Evolutionary conservation across 1,284 basidiomycete genomes (phyloP), one percentile per base, ranked within the genome.

Genomic region (Sporisorium graminicola): DNA sequence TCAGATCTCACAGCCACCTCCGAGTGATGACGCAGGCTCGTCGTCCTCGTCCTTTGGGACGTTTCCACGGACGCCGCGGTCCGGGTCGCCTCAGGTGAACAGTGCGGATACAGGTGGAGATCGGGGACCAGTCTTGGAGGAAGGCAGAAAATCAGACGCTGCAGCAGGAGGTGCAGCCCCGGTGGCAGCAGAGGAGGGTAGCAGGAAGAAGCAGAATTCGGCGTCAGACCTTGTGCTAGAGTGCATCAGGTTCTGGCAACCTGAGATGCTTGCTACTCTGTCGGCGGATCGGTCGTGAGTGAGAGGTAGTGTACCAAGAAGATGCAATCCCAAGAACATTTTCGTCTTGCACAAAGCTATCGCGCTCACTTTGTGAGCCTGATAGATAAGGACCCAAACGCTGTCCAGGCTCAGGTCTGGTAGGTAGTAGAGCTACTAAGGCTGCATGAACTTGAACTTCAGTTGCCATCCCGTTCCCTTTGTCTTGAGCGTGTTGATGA

Each of bases 191-290:
- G 52, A 12, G 9, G 24, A 24, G 52, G 22, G n/a, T 24, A 40
- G 40, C n/a, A 59, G 26, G n/a, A 56, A 59, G 27, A 51, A 29
- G 42, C 22, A n/a, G 53, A 66, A 24, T 22, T 44, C 55, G 27
- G 61, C 53, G 18, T 70, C 61, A 33, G 67, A 70, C 42, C 20
- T 70, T 12, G 61, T 64, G 47, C 61, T 70, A 3, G 60, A 70
- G 31, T 64, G 67, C 43, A 64, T 70, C 26, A 20, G 67, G n/a
- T 70, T 70, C 42, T 70, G 67, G 67, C 67, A 70, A 53, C 67
- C 67, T 1, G 61, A 65, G 31, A 37, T 65, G 62, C 52, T 60
- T 16, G 2, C 40, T 22, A 20, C 50, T 26, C 26, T 56, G 16
- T 35, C 47, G 8, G 13, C 18, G 2, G 10, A 20, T 31, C 27